Base-by-base conservation (phyloP, 129 eudicot genomes). In the Flaveria bidentis region DNA sequence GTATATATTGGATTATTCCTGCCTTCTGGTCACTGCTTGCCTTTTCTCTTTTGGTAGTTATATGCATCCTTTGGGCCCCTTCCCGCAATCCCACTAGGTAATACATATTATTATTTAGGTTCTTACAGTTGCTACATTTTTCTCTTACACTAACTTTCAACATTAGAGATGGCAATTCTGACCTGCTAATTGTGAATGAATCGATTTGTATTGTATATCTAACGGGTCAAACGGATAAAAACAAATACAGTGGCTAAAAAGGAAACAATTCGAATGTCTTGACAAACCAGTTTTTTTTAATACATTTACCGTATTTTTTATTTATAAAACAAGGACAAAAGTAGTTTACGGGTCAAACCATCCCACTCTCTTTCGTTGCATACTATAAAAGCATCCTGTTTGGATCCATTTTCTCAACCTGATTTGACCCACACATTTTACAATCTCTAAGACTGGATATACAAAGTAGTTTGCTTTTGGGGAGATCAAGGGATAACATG, bases 61-160 rank as follows among this genome's bases (percentile, higher is more conserved):
- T 87, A 70, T 89, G 96, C 69, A 50, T 87, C 67, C 87, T 89
- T 4, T 89, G 96, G 96, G 96, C 92, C 66, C 96, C 96, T 78
- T 89, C 92, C 47, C 82, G 79, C 22, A 89, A 89, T 78, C 96
- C 96, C 67, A 89, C 96, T 1, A 87, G 96, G 96, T 89, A 83
- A n/a, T 28, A 23, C 22, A 56, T 57, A 17, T 53, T 55, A 0
- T 20, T 10, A 4, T 60, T 36, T 44, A 15, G 33, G 44, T 8
- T 74, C 46, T 30, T 45, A 45, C 5, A 74, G 23, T 16, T 44
- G 69, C 77, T 57, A 58, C 6, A 18, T 6, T 41, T 18, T 72
- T 14, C 51, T 72, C 23, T 73, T 22, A 11, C 16, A 22, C 41
- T 30, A 28, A 25, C 20, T 69, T 69, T 69, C 15, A 15, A 16